Evolutionary conservation across 2,329 filamentous ascomycete species (phyloP).

Genomic region (Epichloe gansuensis): DNA sequence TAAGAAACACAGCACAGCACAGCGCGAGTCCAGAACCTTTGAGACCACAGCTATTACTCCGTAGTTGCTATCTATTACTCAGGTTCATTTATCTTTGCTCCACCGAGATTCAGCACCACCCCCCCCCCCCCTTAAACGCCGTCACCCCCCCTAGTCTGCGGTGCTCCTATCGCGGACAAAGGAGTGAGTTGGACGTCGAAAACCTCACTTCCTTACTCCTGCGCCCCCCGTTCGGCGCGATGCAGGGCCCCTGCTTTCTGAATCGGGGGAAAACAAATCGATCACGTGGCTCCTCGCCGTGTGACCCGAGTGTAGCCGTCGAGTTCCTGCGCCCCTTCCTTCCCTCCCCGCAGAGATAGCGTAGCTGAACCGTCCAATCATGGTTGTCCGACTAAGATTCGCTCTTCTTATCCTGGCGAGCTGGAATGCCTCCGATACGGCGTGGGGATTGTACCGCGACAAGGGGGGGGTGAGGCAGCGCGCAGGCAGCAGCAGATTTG

Average conservation of each 20-base stretch:
- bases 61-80: conserved; percentile 4
- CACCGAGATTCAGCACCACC: conserved; percentile 7
- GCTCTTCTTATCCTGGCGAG: not conserved
- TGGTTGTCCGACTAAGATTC: too few relatives aligned
- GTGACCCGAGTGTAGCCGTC: conserved; percentile 13
- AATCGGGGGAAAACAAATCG: conserved; percentile 3
- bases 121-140: not conserved
- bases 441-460: too few relatives aligned
- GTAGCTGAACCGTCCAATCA: conserved; percentile 10
- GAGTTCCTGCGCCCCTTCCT: not conserved
- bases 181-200: not conserved
- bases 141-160: not conserved
- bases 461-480: too few relatives aligned
- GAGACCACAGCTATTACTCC: not conserved
- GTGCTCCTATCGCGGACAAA: too few relatives aligned
- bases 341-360: not conserved
- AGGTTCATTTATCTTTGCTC: conserved; percentile 1
- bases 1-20: too few relatives aligned
- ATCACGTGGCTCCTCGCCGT: conserved; percentile 13
- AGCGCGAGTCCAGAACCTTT: not conserved
- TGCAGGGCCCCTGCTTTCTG: conserved; percentile 4
- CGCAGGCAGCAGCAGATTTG: too few relatives aligned
- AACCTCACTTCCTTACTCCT: not conserved
- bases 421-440: conserved; percentile 13
- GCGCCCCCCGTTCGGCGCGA: not conserved